These are phyloP conservation scores for Pisolithus thermaeus DNA, from an alignment of 1,284 basidiomycete species.

Conservation along the genomic window DNA sequence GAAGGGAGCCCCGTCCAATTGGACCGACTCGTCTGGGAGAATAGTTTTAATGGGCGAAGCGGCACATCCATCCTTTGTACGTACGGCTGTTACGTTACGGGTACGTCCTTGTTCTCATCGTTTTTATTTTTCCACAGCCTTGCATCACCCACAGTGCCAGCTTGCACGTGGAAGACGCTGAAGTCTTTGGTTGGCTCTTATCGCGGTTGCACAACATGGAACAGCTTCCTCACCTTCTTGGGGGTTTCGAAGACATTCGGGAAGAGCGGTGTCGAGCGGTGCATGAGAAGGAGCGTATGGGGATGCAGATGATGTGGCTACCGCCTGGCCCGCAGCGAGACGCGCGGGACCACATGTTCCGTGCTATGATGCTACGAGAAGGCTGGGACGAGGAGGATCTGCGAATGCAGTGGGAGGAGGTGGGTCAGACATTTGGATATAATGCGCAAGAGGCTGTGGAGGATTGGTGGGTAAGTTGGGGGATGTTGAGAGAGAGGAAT, in stretches of 20 bases:
- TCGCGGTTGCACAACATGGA: constrained; percentile 30
- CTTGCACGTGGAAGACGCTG: constrained; percentile 32
- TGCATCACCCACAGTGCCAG: constrained; percentile 24
- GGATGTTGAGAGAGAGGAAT: constrained; percentile 23
- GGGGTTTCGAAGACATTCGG: constrained; percentile 36
- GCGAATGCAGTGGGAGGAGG: constrained; percentile 32
- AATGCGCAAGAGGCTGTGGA: constrained; percentile 35
- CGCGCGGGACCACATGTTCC: too few relatives aligned
- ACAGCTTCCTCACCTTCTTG: constrained; percentile 20
- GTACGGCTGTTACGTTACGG: background rate
- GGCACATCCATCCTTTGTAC: constrained; percentile 34
- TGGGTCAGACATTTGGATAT: constrained; percentile 33
- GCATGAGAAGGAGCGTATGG: constrained; percentile 9
- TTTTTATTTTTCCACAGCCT: constrained; percentile 18
- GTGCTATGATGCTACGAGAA: constrained; percentile 8
- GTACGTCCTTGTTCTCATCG: background rate
- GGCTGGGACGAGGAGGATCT: constrained; percentile 25
- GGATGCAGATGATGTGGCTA: constrained; percentile 12
- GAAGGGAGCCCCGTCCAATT: constrained; percentile 15
- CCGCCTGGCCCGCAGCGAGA: too few relatives aligned
- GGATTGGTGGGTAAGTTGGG: constrained; percentile 39
- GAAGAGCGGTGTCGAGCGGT: constrained; percentile 18
- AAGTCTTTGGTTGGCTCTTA: constrained; percentile 38
- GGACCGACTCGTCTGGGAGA: constrained; percentile 28
- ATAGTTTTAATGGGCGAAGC: constrained; percentile 39